Evolutionary conservation across 225 moss, liverwort and hornwort genomes (phyloP).

Genomic region (Anthoceros angustus): DNA sequence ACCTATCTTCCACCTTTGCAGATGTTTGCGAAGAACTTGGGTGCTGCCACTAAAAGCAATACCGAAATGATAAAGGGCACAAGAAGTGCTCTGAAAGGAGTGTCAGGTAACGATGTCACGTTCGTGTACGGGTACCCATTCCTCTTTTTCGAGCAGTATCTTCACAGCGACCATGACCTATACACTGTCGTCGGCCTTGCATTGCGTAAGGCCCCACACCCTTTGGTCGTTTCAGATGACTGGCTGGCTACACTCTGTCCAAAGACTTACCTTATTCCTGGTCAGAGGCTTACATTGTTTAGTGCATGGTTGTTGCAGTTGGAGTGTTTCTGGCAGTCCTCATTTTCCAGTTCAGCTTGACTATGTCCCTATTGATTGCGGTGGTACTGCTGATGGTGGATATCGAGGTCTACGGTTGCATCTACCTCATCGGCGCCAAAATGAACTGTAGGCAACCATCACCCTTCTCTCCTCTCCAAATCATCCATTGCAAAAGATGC

Average conservation of each 20-base stretch:
- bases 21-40: slow-evolving; percentile 78
- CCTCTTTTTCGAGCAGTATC: slow-evolving; percentile 93
- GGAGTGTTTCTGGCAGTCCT: slow-evolving; percentile 80
- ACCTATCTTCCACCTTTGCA: slow-evolving; percentile 7
- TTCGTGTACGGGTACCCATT: slow-evolving; percentile 94
- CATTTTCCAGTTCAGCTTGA: slow-evolving; percentile 83
- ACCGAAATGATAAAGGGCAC: slow-evolving; percentile 64
- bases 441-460: slow-evolving; percentile 44
- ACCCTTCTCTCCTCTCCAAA: not conserved
- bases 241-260: not conserved
- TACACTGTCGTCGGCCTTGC: slow-evolving; percentile 82
- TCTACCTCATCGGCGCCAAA: slow-evolving; percentile 77
- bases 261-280: not conserved
- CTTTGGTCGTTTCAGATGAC: no score
- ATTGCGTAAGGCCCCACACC: slow-evolving; percentile 26
- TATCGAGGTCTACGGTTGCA: slow-evolving; percentile 81
- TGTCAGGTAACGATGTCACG: slow-evolving; percentile 44
- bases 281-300: no score
- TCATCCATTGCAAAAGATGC: not conserved
- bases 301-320: slow-evolving; percentile 20
- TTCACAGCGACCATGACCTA: slow-evolving; percentile 87
- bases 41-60: slow-evolving; percentile 49
- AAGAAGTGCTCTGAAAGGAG: slow-evolving; percentile 34
- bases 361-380: slow-evolving; percentile 64
- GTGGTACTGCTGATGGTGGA: slow-evolving; percentile 57